Base-by-base conservation (phyloP, 2,329 filamentous ascomycete species). In the Tricladium varicosporioides region DNA sequence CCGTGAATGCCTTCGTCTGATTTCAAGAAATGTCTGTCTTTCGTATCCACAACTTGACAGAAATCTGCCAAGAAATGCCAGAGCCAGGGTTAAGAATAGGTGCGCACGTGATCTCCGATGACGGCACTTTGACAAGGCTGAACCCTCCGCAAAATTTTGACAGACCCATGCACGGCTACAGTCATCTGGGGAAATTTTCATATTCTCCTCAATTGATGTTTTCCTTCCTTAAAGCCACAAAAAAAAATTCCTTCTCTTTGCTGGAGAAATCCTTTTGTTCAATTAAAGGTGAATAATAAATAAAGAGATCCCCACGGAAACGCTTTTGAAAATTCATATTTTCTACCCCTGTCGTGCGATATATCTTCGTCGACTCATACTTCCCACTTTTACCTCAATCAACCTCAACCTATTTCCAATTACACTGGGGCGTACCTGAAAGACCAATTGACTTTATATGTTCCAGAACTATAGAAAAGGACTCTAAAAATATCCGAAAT, bases 71-170 rank as follows among this genome's bases (percentile, higher is more conserved):
- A 32, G 18, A 42, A 40, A 14, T 19, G 15, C 16, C 16, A 13
- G 15, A 22, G 43, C 43, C 22, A n/a, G 16, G 43, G 45, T 15
- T 22, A 31, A 48, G 27, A 22, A 16, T n/a, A 14, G 27, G 27
- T 5, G 15, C 46, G 36, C 50, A 53, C 50, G 49, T 56, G 57
- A 50, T 18, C 9, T 32, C 49, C 57, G 53, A 53, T 56, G 18
- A 45, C 45, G 44, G 53, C 40, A 48, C 22, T 45, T 15, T 43
- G 51, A 53, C 47, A 33, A 49, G 47, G 47, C 47, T 49, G 47
- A 49, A 49, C n/a, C 32, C 16, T 14, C 5, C 13, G 15, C 27
- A n/a, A 49, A 49, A 27, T 27, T 27, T 27, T 27, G 22, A 27
- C 7, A 27, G 22, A 27, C 22, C 22, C 22, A 27, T 27, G 22